Evolutionary conservation across 306 rosid species (phyloP).

Genomic region (Rosa multiflora): DNA sequence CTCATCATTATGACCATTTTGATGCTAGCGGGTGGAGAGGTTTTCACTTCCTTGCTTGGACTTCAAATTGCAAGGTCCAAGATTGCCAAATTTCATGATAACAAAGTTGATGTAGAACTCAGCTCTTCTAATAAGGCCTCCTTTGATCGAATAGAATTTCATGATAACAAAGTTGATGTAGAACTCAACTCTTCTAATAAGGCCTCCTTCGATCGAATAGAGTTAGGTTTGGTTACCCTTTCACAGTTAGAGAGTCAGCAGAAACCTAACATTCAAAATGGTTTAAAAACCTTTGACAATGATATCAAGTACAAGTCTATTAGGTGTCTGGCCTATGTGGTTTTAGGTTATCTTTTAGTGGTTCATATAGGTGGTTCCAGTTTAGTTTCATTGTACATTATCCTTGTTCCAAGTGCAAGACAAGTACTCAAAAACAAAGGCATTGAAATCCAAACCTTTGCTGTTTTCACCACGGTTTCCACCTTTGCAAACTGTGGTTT

Average conservation of each 20-base stretch:
- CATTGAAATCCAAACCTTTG: constrained; percentile 41
- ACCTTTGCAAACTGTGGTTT: constrained; percentile 69
- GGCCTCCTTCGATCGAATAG: constrained; percentile 16
- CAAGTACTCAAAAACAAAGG: constrained; percentile 37
- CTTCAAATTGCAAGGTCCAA: constrained; percentile 27
- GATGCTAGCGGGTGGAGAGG: constrained; percentile 71
- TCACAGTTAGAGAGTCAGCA: background rate
- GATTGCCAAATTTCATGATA: constrained; percentile 2
- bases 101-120: background rate
- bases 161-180: background rate
- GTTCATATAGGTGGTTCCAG: constrained; percentile 29
- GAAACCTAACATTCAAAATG: background rate
- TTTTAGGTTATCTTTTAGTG: constrained; percentile 38
- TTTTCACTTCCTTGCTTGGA: constrained; percentile 53
- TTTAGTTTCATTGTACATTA: constrained; percentile 32
- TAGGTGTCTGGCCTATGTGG: constrained; percentile 42
- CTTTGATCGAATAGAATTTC: background rate
- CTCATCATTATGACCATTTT: constrained; percentile 46
- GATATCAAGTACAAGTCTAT: constrained; percentile 24
- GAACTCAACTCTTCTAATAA: background rate
- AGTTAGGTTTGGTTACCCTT: constrained; percentile 15
- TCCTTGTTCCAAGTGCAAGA: constrained; percentile 39
- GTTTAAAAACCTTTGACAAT: background rate
- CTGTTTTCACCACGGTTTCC: constrained; percentile 55
- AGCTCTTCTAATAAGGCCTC: background rate